Evolutionary conservation across 106 monocot species (phyloP), one percentile per base, ranked within the genome.

Genomic region (Triglochin maritima): DNA sequence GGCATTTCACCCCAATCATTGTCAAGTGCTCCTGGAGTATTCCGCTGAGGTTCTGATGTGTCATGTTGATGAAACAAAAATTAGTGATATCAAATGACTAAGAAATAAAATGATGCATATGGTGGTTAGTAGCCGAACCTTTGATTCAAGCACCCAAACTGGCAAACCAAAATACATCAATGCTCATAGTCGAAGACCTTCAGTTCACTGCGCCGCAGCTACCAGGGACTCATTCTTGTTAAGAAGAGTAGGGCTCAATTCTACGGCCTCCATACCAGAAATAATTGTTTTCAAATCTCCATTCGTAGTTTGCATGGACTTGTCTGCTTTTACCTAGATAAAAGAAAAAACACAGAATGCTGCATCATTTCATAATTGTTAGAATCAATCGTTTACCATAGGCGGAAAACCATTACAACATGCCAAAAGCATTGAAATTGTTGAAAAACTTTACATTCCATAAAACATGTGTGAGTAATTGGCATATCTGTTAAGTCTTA

Each of bases 311-410:
- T 59, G 41, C 9, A 47, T 44, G 11, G 51, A 43, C 49, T 82
- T 71, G 57, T 77, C 79, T 56, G 68, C 11, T 50, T 72, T 82
- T 44, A 16, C 73, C 86, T 86, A 77, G 55, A 17, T 63, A 44
- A 57, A 70, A 50, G 9, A 46, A 5, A 11, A 13, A 44, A 41
- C 9, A 17, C 58, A 69, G 1, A 50, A 47, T 46, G 14, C 3
- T 48, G 51, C 6, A 3, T 8, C 8, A 12, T n/a, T 9, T 42
- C 8, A 14, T 60, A 9, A 9, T 55, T 29, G 29, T 29, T 29
- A 29, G 29, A 29, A 29, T 0, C 29, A 29, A 29, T 29, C 29
- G 29, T 29, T 1, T 29, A 29, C n/a, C n/a, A n/a, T n/a, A n/a
- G n/a, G n/a, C 29, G 29, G 29, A 29, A 29, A 29, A 29, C 29